These are phyloP conservation scores for Wickerhamiella occidentalis DNA, from an alignment of 805 yeast genomes.

Conservation along the genomic window DNA sequence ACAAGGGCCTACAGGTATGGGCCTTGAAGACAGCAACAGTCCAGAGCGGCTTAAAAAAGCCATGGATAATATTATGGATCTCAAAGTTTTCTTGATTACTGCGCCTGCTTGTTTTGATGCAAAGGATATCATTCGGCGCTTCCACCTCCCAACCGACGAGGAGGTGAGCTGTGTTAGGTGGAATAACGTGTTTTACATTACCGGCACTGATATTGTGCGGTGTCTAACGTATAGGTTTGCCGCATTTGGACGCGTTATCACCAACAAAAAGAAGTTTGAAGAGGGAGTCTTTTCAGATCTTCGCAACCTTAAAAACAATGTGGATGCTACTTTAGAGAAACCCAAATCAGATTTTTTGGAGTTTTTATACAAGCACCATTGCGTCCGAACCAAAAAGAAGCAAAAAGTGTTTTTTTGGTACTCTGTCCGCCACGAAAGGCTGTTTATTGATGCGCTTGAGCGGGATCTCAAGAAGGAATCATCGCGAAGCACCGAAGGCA, in stretches of 20 bases:
- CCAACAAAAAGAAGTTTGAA: slow-evolving; percentile 87
- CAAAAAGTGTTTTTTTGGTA: slow-evolving; percentile 97
- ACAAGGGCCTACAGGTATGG: slow-evolving; percentile 6
- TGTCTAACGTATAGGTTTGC: slow-evolving; percentile 80
- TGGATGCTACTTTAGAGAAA: slow-evolving; percentile 74
- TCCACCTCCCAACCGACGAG: slow-evolving; percentile 75
- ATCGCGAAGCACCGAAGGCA: slow-evolving; percentile 32
- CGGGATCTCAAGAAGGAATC: slow-evolving; percentile 76
- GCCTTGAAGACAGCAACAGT: slow-evolving; percentile 9
- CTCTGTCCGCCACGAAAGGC: slow-evolving; percentile 83
- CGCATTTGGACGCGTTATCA: slow-evolving; percentile 75
- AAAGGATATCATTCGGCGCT: slow-evolving; percentile 74
- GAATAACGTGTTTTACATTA: slow-evolving; percentile 79
- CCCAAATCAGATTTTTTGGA: slow-evolving; percentile 78
- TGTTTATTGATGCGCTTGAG: slow-evolving; percentile 87
- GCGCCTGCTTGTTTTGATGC: slow-evolving; percentile 94
- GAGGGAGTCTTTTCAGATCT: slow-evolving; percentile 92
- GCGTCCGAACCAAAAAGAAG: slow-evolving; percentile 88
- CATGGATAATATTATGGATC: slow-evolving; percentile 14
- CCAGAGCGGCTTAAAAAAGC: slow-evolving; percentile 12
- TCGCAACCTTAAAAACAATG: slow-evolving; percentile 65
- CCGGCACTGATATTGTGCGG: slow-evolving; percentile 93
- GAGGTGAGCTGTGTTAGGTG: slow-evolving; percentile 91
- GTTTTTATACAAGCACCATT: slow-evolving; percentile 72
- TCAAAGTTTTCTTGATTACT: slow-evolving; percentile 76